These are phyloP conservation scores for Rehmannia glutinosa DNA, from an alignment of 257 asterid genomes.

Conservation along the genomic window DNA sequence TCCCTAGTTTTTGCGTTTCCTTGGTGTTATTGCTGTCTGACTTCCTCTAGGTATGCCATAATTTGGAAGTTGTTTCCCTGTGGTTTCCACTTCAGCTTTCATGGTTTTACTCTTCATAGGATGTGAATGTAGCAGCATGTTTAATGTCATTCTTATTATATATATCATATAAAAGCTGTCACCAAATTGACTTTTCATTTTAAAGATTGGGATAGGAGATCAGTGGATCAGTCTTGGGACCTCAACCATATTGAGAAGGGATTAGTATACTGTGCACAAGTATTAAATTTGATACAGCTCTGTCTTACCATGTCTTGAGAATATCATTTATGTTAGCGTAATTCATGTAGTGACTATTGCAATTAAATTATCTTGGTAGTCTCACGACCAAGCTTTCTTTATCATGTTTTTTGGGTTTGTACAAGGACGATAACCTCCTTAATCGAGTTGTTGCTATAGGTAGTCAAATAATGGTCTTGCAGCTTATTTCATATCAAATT, in stretches of 20 bases:
- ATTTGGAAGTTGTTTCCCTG: neutral
- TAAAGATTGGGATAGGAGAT: slow-evolving; percentile 1
- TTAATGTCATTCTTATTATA: neutral
- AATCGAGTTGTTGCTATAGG: neutral
- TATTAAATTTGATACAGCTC: neutral
- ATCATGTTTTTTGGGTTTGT: neutral
- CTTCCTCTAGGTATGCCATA: neutral
- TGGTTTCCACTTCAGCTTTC: slow-evolving; percentile 1
- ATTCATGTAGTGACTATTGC: neutral
- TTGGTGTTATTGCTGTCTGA: neutral
- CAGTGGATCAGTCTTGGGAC: neutral
- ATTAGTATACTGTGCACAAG: neutral
- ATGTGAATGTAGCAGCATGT: neutral
- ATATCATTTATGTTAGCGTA: neutral
- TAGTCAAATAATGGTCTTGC: neutral
- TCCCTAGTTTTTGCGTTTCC: neutral
- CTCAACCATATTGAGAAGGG: neutral
- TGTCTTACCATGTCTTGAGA: neutral
- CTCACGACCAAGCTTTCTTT: neutral
- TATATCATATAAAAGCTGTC: neutral
- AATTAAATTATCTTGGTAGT: neutral
- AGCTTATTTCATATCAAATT: neutral
- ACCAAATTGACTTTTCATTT: neutral
- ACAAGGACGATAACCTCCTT: slow-evolving; percentile 4
- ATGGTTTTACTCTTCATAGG: neutral